Evolutionary conservation across 2,329 filamentous ascomycete genomes (phyloP).

Genomic region (Aureobasidium vineae): DNA sequence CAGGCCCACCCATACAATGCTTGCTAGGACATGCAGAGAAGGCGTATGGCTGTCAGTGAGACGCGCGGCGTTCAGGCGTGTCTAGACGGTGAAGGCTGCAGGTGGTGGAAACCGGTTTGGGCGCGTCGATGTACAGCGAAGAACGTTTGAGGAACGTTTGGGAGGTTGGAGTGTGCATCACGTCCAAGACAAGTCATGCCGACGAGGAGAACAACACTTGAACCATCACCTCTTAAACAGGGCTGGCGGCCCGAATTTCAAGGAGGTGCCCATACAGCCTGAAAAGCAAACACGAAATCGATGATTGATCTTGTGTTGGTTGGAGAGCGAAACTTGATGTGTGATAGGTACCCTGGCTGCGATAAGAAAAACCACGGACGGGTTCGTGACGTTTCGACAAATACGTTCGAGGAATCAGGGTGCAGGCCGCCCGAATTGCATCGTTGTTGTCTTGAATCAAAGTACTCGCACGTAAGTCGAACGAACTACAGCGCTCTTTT

Average conservation of each 20-base stretch:
- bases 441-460: slow-evolving; percentile 10
- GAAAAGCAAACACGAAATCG: not conserved
- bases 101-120: slow-evolving; percentile 11
- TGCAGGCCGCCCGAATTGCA: slow-evolving; percentile 2
- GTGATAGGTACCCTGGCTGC: not conserved
- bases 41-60: slow-evolving; percentile 8
- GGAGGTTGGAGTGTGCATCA: slow-evolving; percentile 8
- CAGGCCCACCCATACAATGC: not conserved
- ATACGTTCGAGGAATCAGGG: slow-evolving; percentile 2
- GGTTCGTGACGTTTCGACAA: slow-evolving; percentile 4
- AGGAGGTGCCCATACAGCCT: not conserved
- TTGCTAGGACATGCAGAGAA: slow-evolving; percentile 7
- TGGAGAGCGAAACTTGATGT: slow-evolving; percentile 3
- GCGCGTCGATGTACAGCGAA: slow-evolving; percentile 10
- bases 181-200: not conserved
- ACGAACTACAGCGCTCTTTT: not conserved
- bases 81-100: slow-evolving; percentile 3
- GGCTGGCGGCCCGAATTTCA: slow-evolving; percentile 6
- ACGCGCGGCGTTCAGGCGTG: slow-evolving; percentile 14
- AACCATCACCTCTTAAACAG: not conserved
- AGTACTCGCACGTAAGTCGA: not conserved
- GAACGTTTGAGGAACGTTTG: slow-evolving; percentile 19
- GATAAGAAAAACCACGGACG: not conserved
- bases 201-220: not conserved
- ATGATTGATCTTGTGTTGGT: not conserved